Percentiles rank a stretch among this genome's conserved stretches.
Conservation (phyloP, 2,329 filamentous ascomycete species). For the Hansfordia pulvinata region DNA sequence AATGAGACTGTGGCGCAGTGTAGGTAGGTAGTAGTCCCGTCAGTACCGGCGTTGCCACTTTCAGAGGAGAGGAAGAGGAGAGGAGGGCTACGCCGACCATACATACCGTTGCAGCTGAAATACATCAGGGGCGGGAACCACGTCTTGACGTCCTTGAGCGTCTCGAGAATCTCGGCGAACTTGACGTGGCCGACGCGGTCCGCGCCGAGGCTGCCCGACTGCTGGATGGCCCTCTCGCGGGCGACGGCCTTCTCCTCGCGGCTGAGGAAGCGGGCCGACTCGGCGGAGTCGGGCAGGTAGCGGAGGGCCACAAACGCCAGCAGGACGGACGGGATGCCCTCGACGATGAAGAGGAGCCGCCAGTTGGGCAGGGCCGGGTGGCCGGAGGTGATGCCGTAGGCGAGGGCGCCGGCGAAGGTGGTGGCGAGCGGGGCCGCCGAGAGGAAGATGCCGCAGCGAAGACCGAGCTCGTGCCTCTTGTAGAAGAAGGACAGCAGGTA, state of each 20-base stretch:
- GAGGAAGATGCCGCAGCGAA: slow-evolving; percentile 20
- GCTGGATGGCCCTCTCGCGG: slow-evolving; percentile 33
- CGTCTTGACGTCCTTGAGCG: slow-evolving; percentile 32
- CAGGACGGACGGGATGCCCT: slow-evolving; percentile 19
- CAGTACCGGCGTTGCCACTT: too few species aligned
- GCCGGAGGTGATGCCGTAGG: slow-evolving; percentile 54
- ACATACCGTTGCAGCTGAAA: slow-evolving; percentile 25
- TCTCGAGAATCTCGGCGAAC: slow-evolving; percentile 29
- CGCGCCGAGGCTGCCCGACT: slow-evolving; percentile 34
- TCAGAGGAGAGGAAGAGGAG: too few species aligned
- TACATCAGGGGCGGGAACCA: slow-evolving; percentile 30
- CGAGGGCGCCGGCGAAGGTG: slow-evolving; percentile 54
- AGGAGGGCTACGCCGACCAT: too few species aligned
- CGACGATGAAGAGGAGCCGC: slow-evolving; percentile 19
- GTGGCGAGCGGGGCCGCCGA: slow-evolving; percentile 49
- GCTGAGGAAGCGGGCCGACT: slow-evolving; percentile 37
- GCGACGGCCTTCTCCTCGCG: slow-evolving; percentile 45
- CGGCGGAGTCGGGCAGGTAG: slow-evolving; percentile 29
- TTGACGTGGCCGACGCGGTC: slow-evolving; percentile 31
- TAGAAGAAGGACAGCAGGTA: slow-evolving; percentile 22
- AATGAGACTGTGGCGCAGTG: slow-evolving; percentile 52
- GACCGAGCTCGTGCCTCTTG: slow-evolving; percentile 28
- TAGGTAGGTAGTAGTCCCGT: slow-evolving; percentile 17
- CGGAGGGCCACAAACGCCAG: slow-evolving; percentile 15
- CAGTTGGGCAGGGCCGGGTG: slow-evolving; percentile 34